Conservation (phyloP, 129 eudicot species). For the Mikania micrantha region DNA sequence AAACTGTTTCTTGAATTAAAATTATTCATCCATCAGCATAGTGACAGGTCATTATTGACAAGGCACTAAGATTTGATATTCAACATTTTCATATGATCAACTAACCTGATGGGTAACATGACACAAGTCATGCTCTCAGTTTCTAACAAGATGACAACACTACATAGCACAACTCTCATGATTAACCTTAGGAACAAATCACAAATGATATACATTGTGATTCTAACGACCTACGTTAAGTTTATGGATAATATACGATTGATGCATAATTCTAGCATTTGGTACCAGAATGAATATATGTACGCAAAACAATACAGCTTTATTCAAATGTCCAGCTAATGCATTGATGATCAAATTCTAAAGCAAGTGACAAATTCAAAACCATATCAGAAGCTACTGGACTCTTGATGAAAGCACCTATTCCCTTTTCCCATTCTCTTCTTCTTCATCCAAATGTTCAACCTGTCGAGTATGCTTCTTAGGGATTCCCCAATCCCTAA, state of each 20-base stretch:
- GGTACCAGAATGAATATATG: neutral
- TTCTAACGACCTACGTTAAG: neutral
- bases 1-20: neutral
- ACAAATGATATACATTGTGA: neutral
- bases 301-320: neutral
- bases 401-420: too few species aligned
- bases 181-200: neutral
- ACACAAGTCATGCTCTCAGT: neutral
- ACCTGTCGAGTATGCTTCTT: slow-evolving; percentile 31
- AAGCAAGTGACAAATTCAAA: neutral
- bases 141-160: too few species aligned
- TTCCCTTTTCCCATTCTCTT: slow-evolving; percentile 28
- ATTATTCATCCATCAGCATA: neutral
- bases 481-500: slow-evolving; percentile 51
- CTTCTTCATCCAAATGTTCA: slow-evolving; percentile 41
- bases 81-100: slow-evolving; percentile 3
- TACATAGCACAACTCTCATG: neutral
- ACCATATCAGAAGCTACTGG: slow-evolving; percentile 14
- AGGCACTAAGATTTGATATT: neutral
- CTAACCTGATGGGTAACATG: neutral
- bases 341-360: neutral
- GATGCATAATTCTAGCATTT: too few species aligned
- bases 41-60: neutral
- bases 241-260: too few species aligned
- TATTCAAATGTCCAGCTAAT: neutral